These are phyloP conservation scores for Nicotiana tomentosiformis DNA, from an alignment of 257 asterid genomes.

Conservation along the genomic window DNA sequence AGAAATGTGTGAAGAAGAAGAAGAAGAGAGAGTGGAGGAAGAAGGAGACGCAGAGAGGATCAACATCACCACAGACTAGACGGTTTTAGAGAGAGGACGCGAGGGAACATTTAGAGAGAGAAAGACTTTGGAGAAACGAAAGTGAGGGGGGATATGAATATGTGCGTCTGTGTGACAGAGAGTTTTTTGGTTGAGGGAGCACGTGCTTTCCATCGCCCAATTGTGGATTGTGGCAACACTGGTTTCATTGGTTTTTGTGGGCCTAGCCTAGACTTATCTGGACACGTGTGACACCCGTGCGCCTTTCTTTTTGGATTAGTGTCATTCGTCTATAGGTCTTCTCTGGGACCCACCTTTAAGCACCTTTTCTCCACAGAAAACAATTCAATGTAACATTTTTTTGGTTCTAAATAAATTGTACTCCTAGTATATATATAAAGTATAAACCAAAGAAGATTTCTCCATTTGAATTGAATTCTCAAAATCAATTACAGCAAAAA, in stretches of 20 bases:
- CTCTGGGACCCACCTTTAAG: not conserved
- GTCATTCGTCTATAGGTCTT: not conserved
- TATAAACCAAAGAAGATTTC: too few relatives aligned
- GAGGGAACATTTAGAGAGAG: not conserved
- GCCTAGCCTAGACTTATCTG: not conserved
- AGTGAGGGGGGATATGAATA: not conserved
- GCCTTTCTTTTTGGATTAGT: not conserved
- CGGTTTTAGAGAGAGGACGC: not conserved
- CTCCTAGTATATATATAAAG: not conserved
- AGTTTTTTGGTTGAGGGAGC: conserved; percentile 1
- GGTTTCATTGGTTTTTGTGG: not conserved
- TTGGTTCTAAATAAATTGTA: too few relatives aligned
- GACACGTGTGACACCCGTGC: not conserved
- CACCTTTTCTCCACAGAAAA: not conserved
- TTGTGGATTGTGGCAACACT: not conserved
- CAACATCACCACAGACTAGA: conserved; percentile 26
- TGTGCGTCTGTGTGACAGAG: conserved; percentile 17
- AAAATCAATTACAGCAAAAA: too few relatives aligned
- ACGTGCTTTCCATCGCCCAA: conserved; percentile 17
- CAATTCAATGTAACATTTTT: not conserved
- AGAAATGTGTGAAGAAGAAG: conserved; percentile 10
- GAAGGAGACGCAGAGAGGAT: conserved; percentile 35
- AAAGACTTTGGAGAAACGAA: not conserved
- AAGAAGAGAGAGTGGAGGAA: conserved; percentile 4
- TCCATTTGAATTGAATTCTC: too few relatives aligned